These are phyloP conservation scores for Trichoderma koningiopsis DNA, from an alignment of 2,329 filamentous ascomycete genomes.

Conservation along the genomic window DNA sequence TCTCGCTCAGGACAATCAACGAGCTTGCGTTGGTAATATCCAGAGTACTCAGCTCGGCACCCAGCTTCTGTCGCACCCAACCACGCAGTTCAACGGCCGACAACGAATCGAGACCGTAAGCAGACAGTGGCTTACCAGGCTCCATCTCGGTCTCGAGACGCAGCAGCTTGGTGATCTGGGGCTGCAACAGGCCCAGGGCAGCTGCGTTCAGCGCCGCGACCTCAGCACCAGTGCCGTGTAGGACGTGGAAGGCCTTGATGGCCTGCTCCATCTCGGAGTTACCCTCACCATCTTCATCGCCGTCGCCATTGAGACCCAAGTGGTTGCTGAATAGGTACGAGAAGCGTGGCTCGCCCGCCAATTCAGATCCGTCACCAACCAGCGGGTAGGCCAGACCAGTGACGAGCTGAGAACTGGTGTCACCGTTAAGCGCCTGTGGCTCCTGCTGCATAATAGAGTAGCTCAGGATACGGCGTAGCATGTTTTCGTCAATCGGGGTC, in stretches of 20 bases:
- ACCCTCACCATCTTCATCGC: not conserved
- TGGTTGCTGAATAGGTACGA: not conserved
- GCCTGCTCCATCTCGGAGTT: too few relatives aligned
- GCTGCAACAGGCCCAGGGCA: not conserved
- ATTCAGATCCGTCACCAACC: not conserved
- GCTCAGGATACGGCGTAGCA: not conserved
- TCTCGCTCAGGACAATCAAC: not conserved
- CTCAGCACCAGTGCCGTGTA: too few relatives aligned
- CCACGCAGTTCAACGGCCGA: conserved; percentile 33
- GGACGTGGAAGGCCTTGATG: too few relatives aligned
- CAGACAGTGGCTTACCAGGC: conserved; percentile 24
- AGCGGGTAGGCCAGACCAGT: not conserved
- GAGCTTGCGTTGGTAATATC: not conserved
- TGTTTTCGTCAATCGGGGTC: not conserved
- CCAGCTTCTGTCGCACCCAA: conserved; percentile 25
- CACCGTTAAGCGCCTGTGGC: not conserved
- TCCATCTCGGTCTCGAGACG: conserved; percentile 27
- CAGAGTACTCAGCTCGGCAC: conserved; percentile 1
- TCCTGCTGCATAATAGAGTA: conserved; percentile 1
- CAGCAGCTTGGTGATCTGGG: not conserved
- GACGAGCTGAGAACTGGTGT: not conserved
- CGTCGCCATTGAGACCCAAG: not conserved
- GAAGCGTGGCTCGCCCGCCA: not conserved
- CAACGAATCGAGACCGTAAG: conserved; percentile 32
- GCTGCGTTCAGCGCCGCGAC: not conserved